Evolutionary conservation across 495 filamentous ascomycete genomes (phyloP).

Genomic region (Delitschia confertaspora): DNA sequence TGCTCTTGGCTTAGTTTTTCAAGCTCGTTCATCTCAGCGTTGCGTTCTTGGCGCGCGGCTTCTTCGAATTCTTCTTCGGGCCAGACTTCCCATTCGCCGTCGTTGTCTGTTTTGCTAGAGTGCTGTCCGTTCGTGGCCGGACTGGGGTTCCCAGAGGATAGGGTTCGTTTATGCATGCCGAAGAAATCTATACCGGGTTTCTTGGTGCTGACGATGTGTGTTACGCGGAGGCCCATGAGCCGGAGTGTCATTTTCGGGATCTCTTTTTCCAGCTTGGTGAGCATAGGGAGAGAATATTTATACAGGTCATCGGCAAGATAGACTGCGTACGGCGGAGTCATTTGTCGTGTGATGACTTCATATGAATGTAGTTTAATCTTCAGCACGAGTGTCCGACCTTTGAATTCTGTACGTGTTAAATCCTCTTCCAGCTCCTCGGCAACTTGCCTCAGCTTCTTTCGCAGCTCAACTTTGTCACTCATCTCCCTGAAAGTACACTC

Average conservation of each 20-base stretch:
- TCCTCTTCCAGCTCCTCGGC: slow-evolving; percentile 89
- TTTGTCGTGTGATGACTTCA: slow-evolving; percentile 80
- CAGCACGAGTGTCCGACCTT: slow-evolving; percentile 78
- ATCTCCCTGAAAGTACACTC: slow-evolving; percentile 89
- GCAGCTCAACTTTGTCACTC: slow-evolving; percentile 53
- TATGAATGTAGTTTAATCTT: slow-evolving; percentile 95
- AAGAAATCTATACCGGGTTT: slow-evolving; percentile 74
- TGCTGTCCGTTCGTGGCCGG: slow-evolving; percentile 1
- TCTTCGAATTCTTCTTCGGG: slow-evolving; percentile 63
- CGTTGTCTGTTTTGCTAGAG: slow-evolving; percentile 18
- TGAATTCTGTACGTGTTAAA: slow-evolving; percentile 66
- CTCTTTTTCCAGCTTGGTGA: slow-evolving; percentile 78
- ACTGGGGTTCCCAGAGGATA: slow-evolving; percentile 1
- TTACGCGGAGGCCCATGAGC: slow-evolving; percentile 81
- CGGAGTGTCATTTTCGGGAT: slow-evolving; percentile 72
- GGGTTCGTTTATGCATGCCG: slow-evolving; percentile 39
- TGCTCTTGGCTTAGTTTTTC: slow-evolving; percentile 55
- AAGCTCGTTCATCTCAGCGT: slow-evolving; percentile 57
- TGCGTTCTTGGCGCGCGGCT: slow-evolving; percentile 52
- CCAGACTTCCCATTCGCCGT: slow-evolving; percentile 55
- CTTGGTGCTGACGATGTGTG: slow-evolving; percentile 75
- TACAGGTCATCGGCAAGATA: slow-evolving; percentile 73
- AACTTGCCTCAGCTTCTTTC: slow-evolving; percentile 65
- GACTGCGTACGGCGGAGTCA: slow-evolving; percentile 62
- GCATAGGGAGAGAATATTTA: slow-evolving; percentile 69